Conservation (phyloP, 441 rosid genomes). For the Theobroma grandiflorum region DNA sequence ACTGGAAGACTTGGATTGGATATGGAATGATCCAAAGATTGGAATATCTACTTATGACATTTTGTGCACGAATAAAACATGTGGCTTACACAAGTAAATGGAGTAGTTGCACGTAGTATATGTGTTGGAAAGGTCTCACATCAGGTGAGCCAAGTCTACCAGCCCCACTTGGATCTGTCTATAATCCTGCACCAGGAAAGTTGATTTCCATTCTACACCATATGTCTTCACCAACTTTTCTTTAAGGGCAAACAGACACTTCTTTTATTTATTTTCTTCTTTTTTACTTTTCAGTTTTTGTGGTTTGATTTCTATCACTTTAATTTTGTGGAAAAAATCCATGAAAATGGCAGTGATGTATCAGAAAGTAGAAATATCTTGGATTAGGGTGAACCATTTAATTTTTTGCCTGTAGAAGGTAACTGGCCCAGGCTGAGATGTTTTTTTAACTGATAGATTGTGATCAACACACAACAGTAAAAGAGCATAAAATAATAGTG, state of each 20-base stretch:
- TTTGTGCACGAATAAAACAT: neutral
- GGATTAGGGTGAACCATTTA: neutral
- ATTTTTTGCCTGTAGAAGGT: neutral
- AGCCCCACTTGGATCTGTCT: neutral
- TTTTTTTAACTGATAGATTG: neutral
- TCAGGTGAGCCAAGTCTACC: neutral
- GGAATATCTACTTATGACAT: neutral
- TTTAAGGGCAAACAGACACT: neutral
- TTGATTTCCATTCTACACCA: slow-evolving; percentile 9
- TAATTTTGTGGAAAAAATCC: slow-evolving; percentile 3
- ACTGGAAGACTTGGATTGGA: too few relatives aligned
- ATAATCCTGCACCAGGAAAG: neutral
- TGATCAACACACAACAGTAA: neutral
- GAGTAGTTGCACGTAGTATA: too few relatives aligned
- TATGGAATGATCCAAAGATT: neutral
- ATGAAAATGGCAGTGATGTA: neutral
- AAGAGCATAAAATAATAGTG: neutral
- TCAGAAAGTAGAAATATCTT: neutral
- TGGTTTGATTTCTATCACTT: slow-evolving; percentile 10
- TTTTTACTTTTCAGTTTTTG: neutral
- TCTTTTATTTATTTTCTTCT: neutral
- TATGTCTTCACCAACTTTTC: neutral
- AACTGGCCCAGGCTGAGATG: neutral
- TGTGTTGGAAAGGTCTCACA: neutral
- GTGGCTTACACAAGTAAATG: neutral